Conservation (phyloP, 2,329 filamentous ascomycete genomes). For the Madurella fahalii region DNA sequence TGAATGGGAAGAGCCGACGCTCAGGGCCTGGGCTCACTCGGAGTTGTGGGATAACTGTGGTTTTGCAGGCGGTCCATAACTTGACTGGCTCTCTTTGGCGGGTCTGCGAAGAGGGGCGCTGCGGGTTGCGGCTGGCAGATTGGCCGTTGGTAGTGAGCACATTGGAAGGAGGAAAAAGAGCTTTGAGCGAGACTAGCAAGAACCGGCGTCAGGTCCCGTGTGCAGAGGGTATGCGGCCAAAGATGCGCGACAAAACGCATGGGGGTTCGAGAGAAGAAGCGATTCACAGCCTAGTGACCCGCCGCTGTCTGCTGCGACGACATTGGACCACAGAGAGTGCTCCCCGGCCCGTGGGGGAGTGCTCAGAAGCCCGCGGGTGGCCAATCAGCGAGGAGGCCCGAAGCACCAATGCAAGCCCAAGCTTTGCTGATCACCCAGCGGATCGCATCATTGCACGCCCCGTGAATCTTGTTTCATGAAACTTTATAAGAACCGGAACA, state of each 20-base stretch:
- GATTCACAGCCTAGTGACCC: constrained; percentile 7
- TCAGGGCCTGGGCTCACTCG: constrained; percentile 31
- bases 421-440: too few species aligned
- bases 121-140: constrained; percentile 22
- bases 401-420: too few species aligned
- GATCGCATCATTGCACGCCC: too few species aligned
- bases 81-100: constrained; percentile 22
- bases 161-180: constrained; percentile 19
- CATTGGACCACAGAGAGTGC: constrained; percentile 7
- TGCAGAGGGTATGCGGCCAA: constrained; percentile 9
- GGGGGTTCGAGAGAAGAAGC: constrained; percentile 16
- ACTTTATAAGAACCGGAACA: too few species aligned
- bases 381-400: constrained; percentile 16
- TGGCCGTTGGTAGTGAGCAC: constrained; percentile 20
- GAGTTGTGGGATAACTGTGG: constrained; percentile 24
- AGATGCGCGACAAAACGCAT: constrained; percentile 14
- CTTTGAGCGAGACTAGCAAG: background rate
- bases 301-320: constrained; percentile 6
- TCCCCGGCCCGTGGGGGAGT: too few species aligned
- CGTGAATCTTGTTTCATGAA: too few species aligned
- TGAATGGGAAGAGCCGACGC: constrained; percentile 3
- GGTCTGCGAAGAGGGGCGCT: constrained; percentile 21
- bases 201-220: constrained; percentile 5
- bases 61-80: constrained; percentile 34
- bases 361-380: background rate